Conservation (phyloP, 257 asterid species). For the Striga asiatica region DNA sequence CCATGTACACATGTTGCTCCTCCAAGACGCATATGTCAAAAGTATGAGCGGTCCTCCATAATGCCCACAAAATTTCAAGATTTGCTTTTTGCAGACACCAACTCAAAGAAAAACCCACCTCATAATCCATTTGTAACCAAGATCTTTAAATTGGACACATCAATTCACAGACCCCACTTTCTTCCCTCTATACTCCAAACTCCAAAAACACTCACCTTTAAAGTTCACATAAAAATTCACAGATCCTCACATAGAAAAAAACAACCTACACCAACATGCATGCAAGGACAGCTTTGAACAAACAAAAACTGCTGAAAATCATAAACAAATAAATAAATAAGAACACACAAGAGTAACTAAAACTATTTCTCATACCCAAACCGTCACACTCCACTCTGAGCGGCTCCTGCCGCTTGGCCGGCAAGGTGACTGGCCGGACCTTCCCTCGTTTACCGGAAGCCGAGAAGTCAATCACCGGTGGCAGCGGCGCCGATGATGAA, state of each 20-base stretch:
- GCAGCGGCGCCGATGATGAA: constrained; percentile 68
- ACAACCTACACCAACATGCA: constrained; percentile 23
- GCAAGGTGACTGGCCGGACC: constrained; percentile 38
- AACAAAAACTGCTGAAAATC: background rate
- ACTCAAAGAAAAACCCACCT: constrained; percentile 8
- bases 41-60: no score
- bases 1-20: background rate
- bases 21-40: background rate
- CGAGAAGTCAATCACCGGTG: constrained; percentile 79
- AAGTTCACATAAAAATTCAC: constrained; percentile 6
- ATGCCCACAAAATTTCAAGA: constrained; percentile 13
- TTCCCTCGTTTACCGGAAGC: constrained; percentile 41
- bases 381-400: constrained; percentile 39
- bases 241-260: constrained; percentile 11
- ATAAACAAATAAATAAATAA: background rate
- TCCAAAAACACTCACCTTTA: background rate
- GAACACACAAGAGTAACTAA: background rate
- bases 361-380: constrained; percentile 26
- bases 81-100: constrained; percentile 19
- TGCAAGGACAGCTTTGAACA: constrained; percentile 8
- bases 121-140: constrained; percentile 24
- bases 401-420: constrained; percentile 30
- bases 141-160: constrained; percentile 32
- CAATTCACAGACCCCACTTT: constrained; percentile 48
- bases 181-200: constrained; percentile 12